Percentiles rank a stretch among this genome's conserved stretches.
Evolutionary conservation across 1,284 basidiomycete genomes (phyloP).

Genomic region (Ustilago xerochloae): DNA sequence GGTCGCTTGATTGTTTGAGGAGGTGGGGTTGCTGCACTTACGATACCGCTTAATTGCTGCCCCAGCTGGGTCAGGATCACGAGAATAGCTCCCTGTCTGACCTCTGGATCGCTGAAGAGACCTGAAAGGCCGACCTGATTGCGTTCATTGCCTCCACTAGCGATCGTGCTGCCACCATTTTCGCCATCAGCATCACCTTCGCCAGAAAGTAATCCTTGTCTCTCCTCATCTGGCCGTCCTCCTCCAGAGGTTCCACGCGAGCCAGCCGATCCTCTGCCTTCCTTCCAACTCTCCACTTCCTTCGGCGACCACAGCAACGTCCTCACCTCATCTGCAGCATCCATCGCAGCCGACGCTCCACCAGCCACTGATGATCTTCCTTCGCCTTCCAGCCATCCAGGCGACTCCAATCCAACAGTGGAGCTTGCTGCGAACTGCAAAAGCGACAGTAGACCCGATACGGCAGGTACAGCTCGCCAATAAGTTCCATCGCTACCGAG

Average conservation of each 20-base stretch:
- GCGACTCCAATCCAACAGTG: conserved; percentile 51
- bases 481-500: conserved; percentile 18
- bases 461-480: conserved; percentile 69
- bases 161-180: too few relatives aligned
- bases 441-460: conserved; percentile 60
- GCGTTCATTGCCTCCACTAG: too few relatives aligned
- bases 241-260: neutral
- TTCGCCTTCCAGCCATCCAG: conserved; percentile 56
- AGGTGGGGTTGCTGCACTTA: conserved; percentile 11
- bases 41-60: conserved; percentile 63
- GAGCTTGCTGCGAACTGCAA: conserved; percentile 66
- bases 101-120: conserved; percentile 34
- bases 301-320: conserved; percentile 38
- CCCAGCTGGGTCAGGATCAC: conserved; percentile 61
- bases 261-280: conserved; percentile 1
- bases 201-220: conserved; percentile 27
- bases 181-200: neutral
- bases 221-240: conserved; percentile 20
- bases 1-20: neutral
- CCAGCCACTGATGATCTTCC: conserved; percentile 2
- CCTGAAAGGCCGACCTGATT: conserved; percentile 10
- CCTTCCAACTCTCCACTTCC: conserved; percentile 37
- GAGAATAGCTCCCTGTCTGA: conserved; percentile 46
- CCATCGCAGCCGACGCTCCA: neutral
- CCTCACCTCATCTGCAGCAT: conserved; percentile 31